These are phyloP conservation scores for Pseudogymnoascus sp. DNA, from an alignment of 2,329 filamentous ascomycete species.

Conservation along the genomic window DNA sequence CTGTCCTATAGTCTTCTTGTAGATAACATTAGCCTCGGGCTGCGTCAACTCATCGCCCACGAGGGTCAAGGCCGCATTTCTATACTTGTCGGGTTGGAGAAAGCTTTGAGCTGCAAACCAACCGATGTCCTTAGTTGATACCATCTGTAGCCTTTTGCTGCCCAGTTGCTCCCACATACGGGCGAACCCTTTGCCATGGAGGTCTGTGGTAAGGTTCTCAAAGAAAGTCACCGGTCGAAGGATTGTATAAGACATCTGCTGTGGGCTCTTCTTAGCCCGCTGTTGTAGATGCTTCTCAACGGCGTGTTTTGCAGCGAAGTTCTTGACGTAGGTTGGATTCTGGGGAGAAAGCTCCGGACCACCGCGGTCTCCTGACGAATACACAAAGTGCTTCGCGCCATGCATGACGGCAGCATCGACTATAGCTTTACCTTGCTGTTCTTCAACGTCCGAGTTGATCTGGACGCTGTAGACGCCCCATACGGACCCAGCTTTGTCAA, in stretches of 20 bases:
- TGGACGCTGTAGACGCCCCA: constrained; percentile 58
- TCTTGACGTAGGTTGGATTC: constrained; percentile 47
- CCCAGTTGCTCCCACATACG: constrained; percentile 11
- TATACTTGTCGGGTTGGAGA: constrained; percentile 29
- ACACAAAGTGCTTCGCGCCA: constrained; percentile 51
- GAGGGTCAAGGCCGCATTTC: constrained; percentile 31
- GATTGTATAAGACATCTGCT: constrained; percentile 44
- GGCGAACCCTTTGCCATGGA: constrained; percentile 7
- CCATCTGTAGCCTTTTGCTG: constrained; percentile 31
- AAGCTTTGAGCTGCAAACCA: constrained; percentile 37
- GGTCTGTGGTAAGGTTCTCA: constrained; percentile 31
- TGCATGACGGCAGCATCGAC: constrained; percentile 47
- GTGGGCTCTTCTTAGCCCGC: constrained; percentile 28
- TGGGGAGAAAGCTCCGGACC: constrained; percentile 40
- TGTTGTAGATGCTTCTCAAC: constrained; percentile 52
- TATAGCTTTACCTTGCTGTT: constrained; percentile 48
- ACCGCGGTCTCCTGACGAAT: constrained; percentile 53
- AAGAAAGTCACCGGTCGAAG: constrained; percentile 48
- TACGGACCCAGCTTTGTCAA: constrained; percentile 39
- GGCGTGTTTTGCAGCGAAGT: constrained; percentile 52
- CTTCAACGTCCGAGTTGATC: constrained; percentile 34
- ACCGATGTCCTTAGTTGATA: constrained; percentile 37
- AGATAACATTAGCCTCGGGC: constrained; percentile 22
- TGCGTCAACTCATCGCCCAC: constrained; percentile 37
- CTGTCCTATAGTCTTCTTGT: constrained; percentile 20